These are phyloP conservation scores for Leishmania aethiopica DNA, from an alignment of 208 protist species.

Conservation along the genomic window DNA sequence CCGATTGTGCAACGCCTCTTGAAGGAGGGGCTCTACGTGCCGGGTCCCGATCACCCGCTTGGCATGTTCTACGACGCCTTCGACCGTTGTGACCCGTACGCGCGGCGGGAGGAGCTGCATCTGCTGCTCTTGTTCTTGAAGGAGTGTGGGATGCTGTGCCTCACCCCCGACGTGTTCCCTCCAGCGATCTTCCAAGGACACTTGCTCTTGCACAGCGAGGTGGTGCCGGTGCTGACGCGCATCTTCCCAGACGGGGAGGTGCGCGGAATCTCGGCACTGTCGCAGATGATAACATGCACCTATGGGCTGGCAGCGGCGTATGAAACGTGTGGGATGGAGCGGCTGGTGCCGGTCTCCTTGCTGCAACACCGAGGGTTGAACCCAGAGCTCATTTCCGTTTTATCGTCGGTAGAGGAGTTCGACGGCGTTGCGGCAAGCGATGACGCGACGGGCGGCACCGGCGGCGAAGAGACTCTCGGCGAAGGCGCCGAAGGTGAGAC, in stretches of 20 bases:
- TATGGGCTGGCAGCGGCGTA: conserved; percentile 68
- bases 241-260: conserved; percentile 74
- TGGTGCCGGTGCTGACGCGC: conserved; percentile 50
- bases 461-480: not conserved
- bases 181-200: conserved; percentile 40
- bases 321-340: conserved; percentile 49
- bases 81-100: conserved; percentile 29
- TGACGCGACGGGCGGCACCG: not conserved
- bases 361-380: not conserved
- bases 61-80: conserved; percentile 39
- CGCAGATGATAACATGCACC: conserved; percentile 48
- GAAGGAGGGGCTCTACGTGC: conserved; percentile 15
- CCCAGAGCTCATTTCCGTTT: not conserved
- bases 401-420: not conserved
- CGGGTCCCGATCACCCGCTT: conserved; percentile 21
- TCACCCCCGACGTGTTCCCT: conserved; percentile 28
- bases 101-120: conserved; percentile 32
- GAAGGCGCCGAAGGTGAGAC: not conserved
- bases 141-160: conserved; percentile 40
- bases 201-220: conserved; percentile 62
- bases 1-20: conserved; percentile 19
- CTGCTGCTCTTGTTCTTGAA: conserved; percentile 21
- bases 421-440: not conserved
- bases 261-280: conserved; percentile 62
- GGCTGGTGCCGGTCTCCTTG: conserved; percentile 27